Evolutionary conservation across 352 stramenopile genomes (phyloP), one percentile per base, ranked within the genome.

Genomic region (Phytophthora podocarpi): DNA sequence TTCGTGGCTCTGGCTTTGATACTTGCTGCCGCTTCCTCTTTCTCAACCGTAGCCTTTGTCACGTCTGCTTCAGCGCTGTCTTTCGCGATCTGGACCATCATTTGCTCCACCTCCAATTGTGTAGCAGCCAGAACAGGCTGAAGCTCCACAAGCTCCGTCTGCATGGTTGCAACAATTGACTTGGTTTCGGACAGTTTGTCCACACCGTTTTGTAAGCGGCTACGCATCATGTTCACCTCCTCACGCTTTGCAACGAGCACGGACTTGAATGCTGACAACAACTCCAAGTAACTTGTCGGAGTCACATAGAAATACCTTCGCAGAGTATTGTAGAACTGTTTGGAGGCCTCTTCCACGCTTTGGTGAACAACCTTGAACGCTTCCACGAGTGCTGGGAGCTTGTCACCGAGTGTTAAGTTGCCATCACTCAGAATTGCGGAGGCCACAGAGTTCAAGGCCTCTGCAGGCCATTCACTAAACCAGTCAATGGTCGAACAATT

Each of bases 261-360:
- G 0, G 80, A 77, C 32, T 96, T 97, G 61, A 98, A 98, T 5
- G 93, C 97, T 21, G 89, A 94, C 2, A 98, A 65, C 24, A 98
- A 54, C 58, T 98, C 92, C 30, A 98, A 65, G 39, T 98, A 98
- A 41, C 82, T 96, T 3, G 93, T 98, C 11, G 93, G 93, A 11
- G 93, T 98, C 24, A 98, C 93, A 74, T 98, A 98, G 54, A 97
- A 97, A 64, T 96, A 95, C 6, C 93, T 65, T 16, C 89, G 74
- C 26, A 98, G 62, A 7, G 78, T 78, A 13, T 92, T 83, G 57
- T 92, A 94, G 53, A 97, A 98, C 32, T 95, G 79, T 32, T 90
- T 86, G 0, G 84, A 95, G 16, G 73, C 80, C 15, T 83, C 75
- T 54, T 96, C 90, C 10, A 98, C 91, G 42, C 78, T 96, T 58